These are phyloP conservation scores for Ophiostoma sp. DNA, from an alignment of 2,329 filamentous ascomycete species.

Conservation along the genomic window DNA sequence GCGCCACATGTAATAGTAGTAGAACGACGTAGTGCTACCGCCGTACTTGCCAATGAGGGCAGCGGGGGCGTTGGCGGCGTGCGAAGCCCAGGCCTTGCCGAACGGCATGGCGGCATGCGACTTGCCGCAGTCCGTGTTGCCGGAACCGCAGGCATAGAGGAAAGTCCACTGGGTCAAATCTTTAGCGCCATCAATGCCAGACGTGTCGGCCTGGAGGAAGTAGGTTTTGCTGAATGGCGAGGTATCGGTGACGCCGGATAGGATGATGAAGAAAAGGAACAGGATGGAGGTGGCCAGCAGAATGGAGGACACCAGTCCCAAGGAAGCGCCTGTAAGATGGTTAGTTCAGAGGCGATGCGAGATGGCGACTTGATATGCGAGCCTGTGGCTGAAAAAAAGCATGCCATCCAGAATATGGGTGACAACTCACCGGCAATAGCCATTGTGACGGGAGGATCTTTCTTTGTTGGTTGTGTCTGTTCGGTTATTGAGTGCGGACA, in stretches of 20 bases:
- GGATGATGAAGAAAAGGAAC: conserved; percentile 55
- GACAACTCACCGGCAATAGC: conserved; percentile 5
- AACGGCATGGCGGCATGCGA: conserved; percentile 60
- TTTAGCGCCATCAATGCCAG: conserved; percentile 63
- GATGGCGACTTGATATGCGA: background rate
- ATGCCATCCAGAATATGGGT: no score
- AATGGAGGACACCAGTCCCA: conserved; percentile 42
- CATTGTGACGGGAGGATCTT: background rate
- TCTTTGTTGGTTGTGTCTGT: background rate
- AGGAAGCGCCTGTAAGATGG: conserved; percentile 34
- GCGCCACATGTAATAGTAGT: conserved; percentile 78
- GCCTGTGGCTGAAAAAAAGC: no score
- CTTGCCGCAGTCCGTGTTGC: conserved; percentile 58
- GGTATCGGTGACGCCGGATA: conserved; percentile 47
- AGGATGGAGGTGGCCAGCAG: conserved; percentile 49
- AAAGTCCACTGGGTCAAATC: conserved; percentile 77
- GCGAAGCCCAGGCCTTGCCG: conserved; percentile 61
- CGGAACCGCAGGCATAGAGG: conserved; percentile 71
- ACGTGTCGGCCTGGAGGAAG: conserved; percentile 77
- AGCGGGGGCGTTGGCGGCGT: conserved; percentile 41
- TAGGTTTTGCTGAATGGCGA: conserved; percentile 67
- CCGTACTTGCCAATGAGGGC: conserved; percentile 49
- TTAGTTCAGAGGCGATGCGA: conserved; percentile 9
- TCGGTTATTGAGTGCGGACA: background rate
- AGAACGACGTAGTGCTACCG: conserved; percentile 48